Conservation (phyloP, 2,329 filamentous ascomycete genomes). For the Venturia aucupariae region DNA sequence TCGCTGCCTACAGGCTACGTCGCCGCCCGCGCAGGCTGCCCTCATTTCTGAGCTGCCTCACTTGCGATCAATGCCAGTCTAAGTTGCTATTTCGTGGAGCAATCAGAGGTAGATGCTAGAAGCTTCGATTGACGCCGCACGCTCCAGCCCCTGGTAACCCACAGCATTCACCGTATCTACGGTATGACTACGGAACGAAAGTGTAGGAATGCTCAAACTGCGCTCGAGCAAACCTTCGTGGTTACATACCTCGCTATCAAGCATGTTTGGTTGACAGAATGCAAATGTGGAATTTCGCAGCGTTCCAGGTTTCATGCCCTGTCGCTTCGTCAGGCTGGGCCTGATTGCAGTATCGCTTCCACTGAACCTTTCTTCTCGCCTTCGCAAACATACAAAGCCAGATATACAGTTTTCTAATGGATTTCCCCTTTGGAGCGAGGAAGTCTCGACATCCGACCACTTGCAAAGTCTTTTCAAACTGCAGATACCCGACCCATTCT, state of each 20-base stretch:
- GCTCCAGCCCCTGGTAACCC: neutral
- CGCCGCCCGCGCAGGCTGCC: neutral
- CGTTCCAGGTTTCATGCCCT: neutral
- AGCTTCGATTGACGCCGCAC: conserved; percentile 1
- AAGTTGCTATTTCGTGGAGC: neutral
- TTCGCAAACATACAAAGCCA: too few species aligned
- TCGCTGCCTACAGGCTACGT: neutral
- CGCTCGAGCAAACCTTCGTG: neutral
- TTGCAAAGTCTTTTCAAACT: too few species aligned
- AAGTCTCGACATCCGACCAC: too few species aligned
- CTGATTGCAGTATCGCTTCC: too few species aligned
- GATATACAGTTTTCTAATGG: too few species aligned
- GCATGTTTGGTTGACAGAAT: neutral
- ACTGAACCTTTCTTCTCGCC: too few species aligned
- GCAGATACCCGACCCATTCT: too few species aligned
- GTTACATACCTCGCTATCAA: neutral
- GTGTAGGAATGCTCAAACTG: neutral
- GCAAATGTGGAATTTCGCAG: neutral
- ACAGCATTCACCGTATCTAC: neutral
- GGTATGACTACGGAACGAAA: neutral
- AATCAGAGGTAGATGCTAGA: neutral
- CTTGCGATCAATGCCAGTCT: neutral
- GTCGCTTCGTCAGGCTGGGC: neutral
- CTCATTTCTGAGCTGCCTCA: neutral
- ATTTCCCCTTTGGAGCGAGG: too few species aligned